Evolutionary conservation across 2,329 filamentous ascomycete species (phyloP).

Genomic region (Paecilomyces fulvus): DNA sequence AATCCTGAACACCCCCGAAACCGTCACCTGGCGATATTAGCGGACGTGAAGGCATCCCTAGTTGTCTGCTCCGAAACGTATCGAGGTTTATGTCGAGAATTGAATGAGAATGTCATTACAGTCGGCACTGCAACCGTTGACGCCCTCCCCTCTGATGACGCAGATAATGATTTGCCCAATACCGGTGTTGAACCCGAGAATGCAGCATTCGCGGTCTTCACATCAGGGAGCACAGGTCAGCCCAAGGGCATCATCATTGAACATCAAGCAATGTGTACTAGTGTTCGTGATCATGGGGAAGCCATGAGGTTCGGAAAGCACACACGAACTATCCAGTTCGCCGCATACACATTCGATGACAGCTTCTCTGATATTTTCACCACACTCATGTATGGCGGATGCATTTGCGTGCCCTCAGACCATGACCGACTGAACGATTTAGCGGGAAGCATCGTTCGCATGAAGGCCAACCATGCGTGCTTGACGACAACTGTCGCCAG

Average conservation of each 20-base stretch:
- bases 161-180: not conserved
- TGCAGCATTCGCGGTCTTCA: slow-evolving; percentile 35
- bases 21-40: not conserved
- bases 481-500: slow-evolving; percentile 48
- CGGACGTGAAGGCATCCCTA: not conserved
- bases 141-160: not conserved
- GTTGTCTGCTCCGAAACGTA: not conserved
- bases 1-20: slow-evolving; percentile 16
- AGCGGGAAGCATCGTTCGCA: slow-evolving; percentile 35
- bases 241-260: slow-evolving; percentile 35
- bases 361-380: slow-evolving; percentile 35
- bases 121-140: not conserved
- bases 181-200: slow-evolving; percentile 5
- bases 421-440: slow-evolving; percentile 37
- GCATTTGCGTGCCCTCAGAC: slow-evolving; percentile 35
- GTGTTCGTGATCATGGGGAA: slow-evolving; percentile 39
- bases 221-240: slow-evolving; percentile 36
- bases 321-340: slow-evolving; percentile 27
- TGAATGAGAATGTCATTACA: not conserved
- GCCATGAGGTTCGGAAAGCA: slow-evolving; percentile 24
- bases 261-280: slow-evolving; percentile 41
- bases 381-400: slow-evolving; percentile 32
- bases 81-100: not conserved
- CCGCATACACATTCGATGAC: slow-evolving; percentile 36
- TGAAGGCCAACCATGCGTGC: slow-evolving; percentile 43